Conservation (phyloP, 2,329 filamentous ascomycete genomes). For the Exophiala lecanii-corni region DNA sequence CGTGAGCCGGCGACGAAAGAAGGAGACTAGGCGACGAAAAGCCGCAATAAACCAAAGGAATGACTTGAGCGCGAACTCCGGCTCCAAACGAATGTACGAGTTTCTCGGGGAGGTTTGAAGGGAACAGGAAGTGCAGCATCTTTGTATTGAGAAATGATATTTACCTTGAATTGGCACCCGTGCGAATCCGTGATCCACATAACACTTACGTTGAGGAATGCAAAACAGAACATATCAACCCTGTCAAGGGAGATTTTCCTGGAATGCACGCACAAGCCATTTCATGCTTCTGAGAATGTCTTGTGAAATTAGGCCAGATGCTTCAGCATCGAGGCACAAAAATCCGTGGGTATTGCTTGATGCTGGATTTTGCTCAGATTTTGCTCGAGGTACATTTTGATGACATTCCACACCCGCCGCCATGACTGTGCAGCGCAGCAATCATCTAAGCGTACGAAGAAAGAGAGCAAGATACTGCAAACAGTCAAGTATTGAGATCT, state of each 20-base stretch:
- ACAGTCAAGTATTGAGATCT: too few relatives aligned
- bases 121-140: slow-evolving; percentile 9
- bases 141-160: slow-evolving; percentile 17
- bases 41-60: slow-evolving; percentile 20
- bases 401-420: too few relatives aligned
- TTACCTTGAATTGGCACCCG: slow-evolving; percentile 17
- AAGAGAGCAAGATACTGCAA: too few relatives aligned
- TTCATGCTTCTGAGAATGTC: slow-evolving; percentile 11
- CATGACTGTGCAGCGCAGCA: too few relatives aligned
- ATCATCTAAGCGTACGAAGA: too few relatives aligned
- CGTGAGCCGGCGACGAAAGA: too few relatives aligned
- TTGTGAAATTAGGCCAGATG: slow-evolving; percentile 13
- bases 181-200: slow-evolving; percentile 15
- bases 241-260: neutral
- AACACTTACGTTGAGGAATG: slow-evolving; percentile 18
- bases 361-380: too few relatives aligned
- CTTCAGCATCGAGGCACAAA: too few relatives aligned
- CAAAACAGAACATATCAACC: slow-evolving; percentile 19
- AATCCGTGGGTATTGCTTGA: too few relatives aligned
- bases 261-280: slow-evolving; percentile 19
- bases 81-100: slow-evolving; percentile 21
- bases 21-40: too few relatives aligned
- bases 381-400: too few relatives aligned
- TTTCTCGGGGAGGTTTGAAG: slow-evolving; percentile 10
- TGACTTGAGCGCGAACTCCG: slow-evolving; percentile 13